Base-by-base conservation (phyloP, 2,329 filamentous ascomycete species). In the Sphaerostilbella broomeana region DNA sequence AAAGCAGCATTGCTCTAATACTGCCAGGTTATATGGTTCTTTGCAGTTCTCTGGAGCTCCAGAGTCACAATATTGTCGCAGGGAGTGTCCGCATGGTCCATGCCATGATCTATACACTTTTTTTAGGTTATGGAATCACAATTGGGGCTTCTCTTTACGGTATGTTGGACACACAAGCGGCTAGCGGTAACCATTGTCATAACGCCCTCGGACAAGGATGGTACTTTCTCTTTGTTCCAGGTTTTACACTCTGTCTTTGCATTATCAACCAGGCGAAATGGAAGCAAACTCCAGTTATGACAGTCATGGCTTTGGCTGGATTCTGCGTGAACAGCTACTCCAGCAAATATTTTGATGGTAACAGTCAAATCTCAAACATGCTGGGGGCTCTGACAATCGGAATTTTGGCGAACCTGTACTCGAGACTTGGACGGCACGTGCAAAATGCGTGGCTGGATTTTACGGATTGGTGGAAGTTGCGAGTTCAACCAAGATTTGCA, bases 221-320 rank as follows among this genome's bases (percentile, higher is more conserved):
- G 55, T 75, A 75, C 50, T 86, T 88, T 59, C 62, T 84, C 10
- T 89, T 87, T 52, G 86, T 92, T 0, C 75, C 83, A 0, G 63
- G 72, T 5, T 94, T 90, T 60, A 79, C 85, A 4, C 57, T 87
- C 24, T 86, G 81, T 48, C 69, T 90, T 0, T 81, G 83, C 45
- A 70, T 89, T 52, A 81, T 90, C 58, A 89, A 89, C 60, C 84
- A 90, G 49, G 84, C 83, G 43, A 86, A 87, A 60, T 86, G 76
- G 75, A 81, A 77, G 51, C 85, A 90, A 55, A 75, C 79, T 21
- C 84, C 85, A 0, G 71, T 84, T 35, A 90, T 90, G 84, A 63
- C 84, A 4, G 30, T 76, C 43, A 88, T 94, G 51, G 77, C 85
- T 0, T 64, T 87, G 21, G 74, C 77, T 0, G 86, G 86, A 7